phyloP scores from a whole-genome alignment of 257 asterid genomes.

The Osmanthus fragrans region DNA sequence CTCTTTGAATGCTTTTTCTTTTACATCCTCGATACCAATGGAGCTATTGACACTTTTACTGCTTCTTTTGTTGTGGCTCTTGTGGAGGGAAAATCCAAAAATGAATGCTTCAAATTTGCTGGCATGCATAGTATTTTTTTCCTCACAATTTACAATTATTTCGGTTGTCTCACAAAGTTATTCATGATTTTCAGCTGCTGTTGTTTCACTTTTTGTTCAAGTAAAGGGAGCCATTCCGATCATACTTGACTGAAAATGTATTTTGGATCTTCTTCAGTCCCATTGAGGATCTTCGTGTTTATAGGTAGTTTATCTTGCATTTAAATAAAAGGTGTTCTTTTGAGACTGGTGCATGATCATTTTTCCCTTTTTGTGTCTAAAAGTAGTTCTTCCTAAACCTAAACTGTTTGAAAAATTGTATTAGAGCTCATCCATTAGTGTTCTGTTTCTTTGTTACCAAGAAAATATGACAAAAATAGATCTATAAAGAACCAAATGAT shows the following conservation, averaged over 20 bases:
- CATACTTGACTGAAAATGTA: conserved; percentile 81
- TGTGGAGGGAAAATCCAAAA: conserved; percentile 72
- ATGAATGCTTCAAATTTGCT: conserved; percentile 79
- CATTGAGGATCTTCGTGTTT: conserved; percentile 35
- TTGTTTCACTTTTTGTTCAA: conserved; percentile 93
- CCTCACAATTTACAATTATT: background rate
- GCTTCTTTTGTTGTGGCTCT: conserved; percentile 94
- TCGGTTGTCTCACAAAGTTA: conserved; percentile 19
- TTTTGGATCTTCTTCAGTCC: conserved; percentile 66
- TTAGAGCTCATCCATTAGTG: no score
- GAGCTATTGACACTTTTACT: conserved; percentile 97
- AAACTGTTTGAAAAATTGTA: no score
- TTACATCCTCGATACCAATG: conserved; percentile 43
- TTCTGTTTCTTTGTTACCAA: no score
- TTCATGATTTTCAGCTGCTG: conserved; percentile 67
- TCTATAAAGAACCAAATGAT: no score
- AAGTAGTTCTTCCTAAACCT: no score
- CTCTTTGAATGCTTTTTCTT: background rate
- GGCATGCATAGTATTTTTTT: conserved; percentile 25
- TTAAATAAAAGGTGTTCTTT: conserved; percentile 40
- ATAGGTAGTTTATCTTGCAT: conserved; percentile 7
- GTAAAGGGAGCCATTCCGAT: conserved; percentile 99
- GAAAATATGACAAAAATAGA: no score
- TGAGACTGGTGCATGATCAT: background rate
- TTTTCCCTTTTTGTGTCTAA: background rate